Base-by-base conservation (phyloP, 2,329 filamentous ascomycete species). In the Trichoderma brevicompactum region DNA sequence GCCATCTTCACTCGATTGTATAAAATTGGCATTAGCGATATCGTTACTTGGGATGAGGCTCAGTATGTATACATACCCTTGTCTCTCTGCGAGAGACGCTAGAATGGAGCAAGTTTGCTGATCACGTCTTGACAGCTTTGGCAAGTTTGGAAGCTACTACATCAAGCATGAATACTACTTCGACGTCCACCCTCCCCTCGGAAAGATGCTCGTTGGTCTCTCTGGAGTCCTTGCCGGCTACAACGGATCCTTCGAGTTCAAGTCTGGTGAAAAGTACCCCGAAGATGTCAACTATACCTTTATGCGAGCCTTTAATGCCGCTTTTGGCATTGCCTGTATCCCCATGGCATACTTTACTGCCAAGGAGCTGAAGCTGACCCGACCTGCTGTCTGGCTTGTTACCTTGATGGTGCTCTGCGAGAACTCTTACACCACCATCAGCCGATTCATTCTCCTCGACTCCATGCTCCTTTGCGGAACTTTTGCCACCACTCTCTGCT, bases 161-260 rank as follows among this genome's bases (percentile, higher is more conserved):
- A 89, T 99, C 76, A 97, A 99, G 79, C 92, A 94, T 78, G 95
- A 99, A 80, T 97, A 98, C 84, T 99, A 99, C 85, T 99, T 99
- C 73, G 79, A 80, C 70, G 91, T 96, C 66, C 92, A 96, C 79
- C 95, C 95, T 70, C 95, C 95, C 63, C 88, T 99, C 68, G 95
- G 95, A 76, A 99, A 99, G 84, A 98, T 99, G 88, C 88, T 99
- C 65, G 94, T 99, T 72, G 95, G 95, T 68, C 85, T 99, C 59
- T 98, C 95, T 7, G 95, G 95, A 76, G 96, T 96, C 75, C 85
- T 99, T 68, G 96, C 94, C 70, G 94, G 94, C 70, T 99, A 99
- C 84, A 99, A 99, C 82, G 95, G 95, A 66, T 96, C 94, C 4
- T 99, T 99, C 80, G 95, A 99, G 76, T 99, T 99, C 86, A 99